Percentiles rank a stretch among this genome's conserved stretches.
phyloP scores from a whole-genome alignment of 2,329 filamentous ascomycete species.

The Xylariomycetidae sp. region DNA sequence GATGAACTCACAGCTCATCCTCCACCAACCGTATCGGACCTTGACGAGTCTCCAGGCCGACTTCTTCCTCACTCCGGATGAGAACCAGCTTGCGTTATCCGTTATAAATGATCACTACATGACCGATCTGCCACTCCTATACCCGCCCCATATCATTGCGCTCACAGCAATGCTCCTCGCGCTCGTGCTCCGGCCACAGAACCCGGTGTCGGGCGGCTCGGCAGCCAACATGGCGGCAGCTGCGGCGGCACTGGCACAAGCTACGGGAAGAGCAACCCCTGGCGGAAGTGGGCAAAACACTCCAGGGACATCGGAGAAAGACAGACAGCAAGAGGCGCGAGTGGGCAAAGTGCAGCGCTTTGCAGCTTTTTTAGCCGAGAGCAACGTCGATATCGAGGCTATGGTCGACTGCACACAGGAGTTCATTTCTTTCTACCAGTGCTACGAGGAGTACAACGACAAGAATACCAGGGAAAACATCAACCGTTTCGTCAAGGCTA shows the following conservation, averaged over 20 bases:
- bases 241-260: conserved; percentile 44
- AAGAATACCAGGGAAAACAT: conserved; percentile 55
- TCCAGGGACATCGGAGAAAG: conserved; percentile 30
- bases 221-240: conserved; percentile 45
- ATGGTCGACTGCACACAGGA: conserved; percentile 90
- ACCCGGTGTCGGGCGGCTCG: conserved; percentile 21
- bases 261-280: conserved; percentile 27
- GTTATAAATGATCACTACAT: conserved; percentile 91
- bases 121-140: conserved; percentile 82
- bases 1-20: conserved; percentile 82
- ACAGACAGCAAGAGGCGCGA: conserved; percentile 48
- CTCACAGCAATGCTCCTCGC: conserved; percentile 80
- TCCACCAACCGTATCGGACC: conserved; percentile 87
- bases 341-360: conserved; percentile 62
- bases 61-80: conserved; percentile 70
- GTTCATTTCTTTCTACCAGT: conserved; percentile 83
- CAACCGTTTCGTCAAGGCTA: conserved; percentile 54
- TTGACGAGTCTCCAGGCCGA: conserved; percentile 66
- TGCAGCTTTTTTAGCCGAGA: conserved; percentile 79
- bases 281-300: conserved; percentile 19
- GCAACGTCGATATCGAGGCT: conserved; percentile 75
- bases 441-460: conserved; percentile 56
- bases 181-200: conserved; percentile 73
- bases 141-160: conserved; percentile 84
- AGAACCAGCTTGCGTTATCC: conserved; percentile 70